Evolutionary conservation across 345 rosid genomes (phyloP).

Genomic region (Populus alba): DNA sequence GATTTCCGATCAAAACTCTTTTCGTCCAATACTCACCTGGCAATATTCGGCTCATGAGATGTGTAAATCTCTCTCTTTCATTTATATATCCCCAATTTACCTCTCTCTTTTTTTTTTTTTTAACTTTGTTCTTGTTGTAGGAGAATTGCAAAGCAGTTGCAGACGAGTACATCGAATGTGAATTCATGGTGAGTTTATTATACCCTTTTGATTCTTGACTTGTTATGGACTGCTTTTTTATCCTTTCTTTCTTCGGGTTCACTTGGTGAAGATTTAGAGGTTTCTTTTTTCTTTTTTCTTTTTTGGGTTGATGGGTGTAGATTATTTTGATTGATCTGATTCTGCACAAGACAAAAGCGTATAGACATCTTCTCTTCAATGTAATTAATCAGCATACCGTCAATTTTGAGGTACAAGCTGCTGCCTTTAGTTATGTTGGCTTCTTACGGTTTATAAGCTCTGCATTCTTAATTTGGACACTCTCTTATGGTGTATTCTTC

Average conservation of each 20-base stretch:
- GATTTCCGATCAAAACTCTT: conserved; percentile 47
- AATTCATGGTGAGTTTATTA: conserved; percentile 52
- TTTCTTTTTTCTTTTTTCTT: not conserved
- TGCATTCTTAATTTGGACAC: not conserved
- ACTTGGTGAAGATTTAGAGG: not conserved
- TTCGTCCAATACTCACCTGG: conserved; percentile 72
- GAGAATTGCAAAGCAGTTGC: conserved; percentile 68
- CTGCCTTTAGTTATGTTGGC: not conserved
- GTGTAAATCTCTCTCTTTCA: conserved; percentile 35
- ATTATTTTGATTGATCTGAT: conserved; percentile 81
- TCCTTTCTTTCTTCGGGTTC: not conserved
- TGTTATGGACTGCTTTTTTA: not conserved
- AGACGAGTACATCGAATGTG: conserved; percentile 78
- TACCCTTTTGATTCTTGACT: not conserved
- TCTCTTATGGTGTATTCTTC: not conserved
- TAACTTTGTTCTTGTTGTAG: conserved; percentile 19
- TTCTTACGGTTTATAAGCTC: not conserved
- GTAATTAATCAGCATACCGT: conserved; percentile 46
- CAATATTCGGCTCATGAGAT: conserved; percentile 74
- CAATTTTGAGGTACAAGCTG: conserved; percentile 45
- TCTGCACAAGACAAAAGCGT: conserved; percentile 75
- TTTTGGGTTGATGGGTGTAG: conserved; percentile 26
- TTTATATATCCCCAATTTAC: not conserved
- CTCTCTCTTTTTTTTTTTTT: not conserved
- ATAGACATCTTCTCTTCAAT: conserved; percentile 70